Evolutionary conservation across 179 eudicot genomes (phyloP), one percentile per base, ranked within the genome.

Genomic region (Drosera spatulata): DNA sequence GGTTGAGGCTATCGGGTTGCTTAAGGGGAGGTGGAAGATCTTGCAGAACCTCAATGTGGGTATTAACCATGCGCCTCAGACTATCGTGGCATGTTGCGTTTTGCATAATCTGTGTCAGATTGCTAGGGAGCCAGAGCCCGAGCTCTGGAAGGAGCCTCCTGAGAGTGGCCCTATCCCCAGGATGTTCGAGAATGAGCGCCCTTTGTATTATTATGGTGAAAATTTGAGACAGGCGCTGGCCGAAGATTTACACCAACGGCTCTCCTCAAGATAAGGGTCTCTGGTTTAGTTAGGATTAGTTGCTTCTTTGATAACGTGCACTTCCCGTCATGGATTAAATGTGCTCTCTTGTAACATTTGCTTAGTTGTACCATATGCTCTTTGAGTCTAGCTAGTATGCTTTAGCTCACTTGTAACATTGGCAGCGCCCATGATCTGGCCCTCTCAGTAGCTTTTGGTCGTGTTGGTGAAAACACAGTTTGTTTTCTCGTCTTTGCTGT

Each of bases 81-180:
- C 96, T 6, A 84, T 91, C 68, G 96, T 88, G 51, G 98, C 98
- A 2, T 91, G 96, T 59, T 91, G 98, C 64, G 98, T 91, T 63
- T 72, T 91, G 86, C 98, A 91, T 80, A 91, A 91, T 61, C 61
- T 91, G 66, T 91, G 96, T 71, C 98, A 91, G 87, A 78, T 91
- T 54, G 95, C 95, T 0, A 74, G 89, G 75, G 98, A 91, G 73
- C 98, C 98, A 2, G 96, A 88, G 53, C 96, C 95, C 7, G 84
- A 77, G 68, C 73, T 80, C 50, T 85, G 81, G 85, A 80, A 72
- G 75, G 98, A 91, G 76, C 91, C 84, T 2, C 95, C 79, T 53
- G 96, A 88, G 78, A 71, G 64, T 61, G 95, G 98, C 5, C 61
- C 76, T 4, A 73, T 80, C n/a, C 89, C 98, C 0, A 76, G 91